Evolutionary conservation across 495 filamentous ascomycete species (phyloP).

Genomic region (Collariella sp.): DNA sequence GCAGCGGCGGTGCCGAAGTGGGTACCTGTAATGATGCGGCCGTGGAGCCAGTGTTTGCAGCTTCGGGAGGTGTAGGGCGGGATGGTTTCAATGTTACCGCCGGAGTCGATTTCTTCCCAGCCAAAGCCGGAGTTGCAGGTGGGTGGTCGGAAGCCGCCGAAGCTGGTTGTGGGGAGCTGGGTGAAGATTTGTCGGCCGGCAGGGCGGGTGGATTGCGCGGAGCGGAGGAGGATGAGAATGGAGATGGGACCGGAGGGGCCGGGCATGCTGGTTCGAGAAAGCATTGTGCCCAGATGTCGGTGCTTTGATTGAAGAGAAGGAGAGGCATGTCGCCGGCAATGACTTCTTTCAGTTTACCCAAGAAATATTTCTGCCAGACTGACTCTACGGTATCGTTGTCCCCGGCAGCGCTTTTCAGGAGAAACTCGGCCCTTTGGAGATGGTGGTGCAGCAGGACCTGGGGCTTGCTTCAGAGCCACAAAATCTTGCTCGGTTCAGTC

Average conservation of each 20-base stretch:
- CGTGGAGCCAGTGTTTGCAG: neutral
- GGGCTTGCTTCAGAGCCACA: neutral
- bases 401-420: neutral
- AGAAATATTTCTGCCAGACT: neutral
- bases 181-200: neutral
- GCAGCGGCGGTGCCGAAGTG: neutral
- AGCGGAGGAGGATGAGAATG: neutral
- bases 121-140: neutral
- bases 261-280: slow-evolving; percentile 2
- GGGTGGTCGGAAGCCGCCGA: neutral
- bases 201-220: neutral
- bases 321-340: neutral
- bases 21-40: neutral
- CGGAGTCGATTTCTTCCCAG: slow-evolving; percentile 1
- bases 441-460: neutral
- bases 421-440: neutral
- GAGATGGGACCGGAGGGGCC: neutral
- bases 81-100: slow-evolving; percentile 3
- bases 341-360: neutral
- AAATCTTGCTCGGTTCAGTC: neutral
- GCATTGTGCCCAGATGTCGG: slow-evolving; percentile 3
- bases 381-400: neutral
- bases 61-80: neutral
- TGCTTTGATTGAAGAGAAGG: neutral
- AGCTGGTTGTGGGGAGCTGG: neutral